Evolutionary conservation across 768 basidiomycete genomes (phyloP).

Genomic region (Lentinula aciculospora): DNA sequence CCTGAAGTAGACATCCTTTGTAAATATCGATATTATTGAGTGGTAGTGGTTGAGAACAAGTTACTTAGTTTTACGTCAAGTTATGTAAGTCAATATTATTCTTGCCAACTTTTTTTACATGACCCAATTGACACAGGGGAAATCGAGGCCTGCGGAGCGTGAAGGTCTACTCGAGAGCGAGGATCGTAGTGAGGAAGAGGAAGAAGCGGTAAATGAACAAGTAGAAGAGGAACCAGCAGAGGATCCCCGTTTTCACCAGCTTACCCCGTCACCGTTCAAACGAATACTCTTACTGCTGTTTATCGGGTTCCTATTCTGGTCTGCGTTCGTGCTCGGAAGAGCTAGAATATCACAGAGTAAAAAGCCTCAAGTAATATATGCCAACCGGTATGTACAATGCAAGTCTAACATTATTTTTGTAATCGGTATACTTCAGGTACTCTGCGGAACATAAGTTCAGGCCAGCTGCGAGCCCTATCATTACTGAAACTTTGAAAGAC

Average conservation of each 20-base stretch:
- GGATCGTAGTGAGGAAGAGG: neutral
- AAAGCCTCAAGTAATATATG: slow-evolving; percentile 49
- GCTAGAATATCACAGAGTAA: slow-evolving; percentile 7
- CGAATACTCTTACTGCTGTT: slow-evolving; percentile 30
- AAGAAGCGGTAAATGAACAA: neutral
- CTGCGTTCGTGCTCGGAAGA: slow-evolving; percentile 23
- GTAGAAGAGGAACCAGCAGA: slow-evolving; percentile 2
- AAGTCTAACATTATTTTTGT: neutral
- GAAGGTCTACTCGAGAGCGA: neutral
- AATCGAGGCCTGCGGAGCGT: neutral
- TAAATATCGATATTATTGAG: neutral
- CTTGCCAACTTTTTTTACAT: neutral
- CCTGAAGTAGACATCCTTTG: slow-evolving; percentile 12
- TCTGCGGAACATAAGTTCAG: slow-evolving; percentile 78
- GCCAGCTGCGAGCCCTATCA: slow-evolving; percentile 79
- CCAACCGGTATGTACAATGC: slow-evolving; percentile 47
- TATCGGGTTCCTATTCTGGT: slow-evolving; percentile 29
- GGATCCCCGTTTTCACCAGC: slow-evolving; percentile 30
- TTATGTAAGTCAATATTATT: neutral
- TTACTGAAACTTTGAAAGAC: slow-evolving; percentile 72
- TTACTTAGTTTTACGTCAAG: no score
- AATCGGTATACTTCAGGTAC: slow-evolving; percentile 43
- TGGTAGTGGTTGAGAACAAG: no score
- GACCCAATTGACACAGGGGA: neutral
- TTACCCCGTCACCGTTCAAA: slow-evolving; percentile 31